A percentile compares a stretch with the other conserved stretches of the same genome.
phyloP scores from a whole-genome alignment of 1,139 yeast species.

The Pichia norvegensis region DNA sequence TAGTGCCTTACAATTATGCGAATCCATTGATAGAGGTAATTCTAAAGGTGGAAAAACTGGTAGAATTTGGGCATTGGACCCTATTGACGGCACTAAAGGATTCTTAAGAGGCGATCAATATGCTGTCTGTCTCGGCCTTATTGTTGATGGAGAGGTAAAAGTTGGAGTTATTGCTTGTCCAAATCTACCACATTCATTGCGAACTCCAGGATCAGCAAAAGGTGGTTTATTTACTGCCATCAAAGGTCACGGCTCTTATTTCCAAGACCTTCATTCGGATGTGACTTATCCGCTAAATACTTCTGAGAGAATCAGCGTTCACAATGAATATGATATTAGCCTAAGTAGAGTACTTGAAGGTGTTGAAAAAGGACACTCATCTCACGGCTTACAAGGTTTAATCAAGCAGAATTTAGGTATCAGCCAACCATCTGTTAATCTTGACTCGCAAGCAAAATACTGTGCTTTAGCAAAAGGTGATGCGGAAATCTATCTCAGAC shows the following conservation, averaged over 20 bases:
- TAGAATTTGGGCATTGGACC: constrained; percentile 94
- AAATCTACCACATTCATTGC: constrained; percentile 55
- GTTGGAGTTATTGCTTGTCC: constrained; percentile 97
- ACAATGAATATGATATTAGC: constrained; percentile 35
- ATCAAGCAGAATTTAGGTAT: constrained; percentile 65
- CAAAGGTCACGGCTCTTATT: constrained; percentile 65
- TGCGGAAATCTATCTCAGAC: constrained; percentile 84
- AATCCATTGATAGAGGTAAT: constrained; percentile 70
- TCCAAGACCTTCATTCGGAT: constrained; percentile 37
- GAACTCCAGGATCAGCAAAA: constrained; percentile 28
- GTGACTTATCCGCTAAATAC: constrained; percentile 33
- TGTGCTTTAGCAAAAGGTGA: constrained; percentile 86
- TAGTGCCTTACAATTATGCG: constrained; percentile 44
- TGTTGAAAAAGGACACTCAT: constrained; percentile 94
- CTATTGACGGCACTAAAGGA: constrained; percentile 97
- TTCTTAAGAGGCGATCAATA: constrained; percentile 93
- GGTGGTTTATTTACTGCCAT: constrained; percentile 79
- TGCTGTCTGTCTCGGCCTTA: constrained; percentile 88
- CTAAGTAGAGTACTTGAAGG: constrained; percentile 79
- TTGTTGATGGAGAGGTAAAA: constrained; percentile 76
- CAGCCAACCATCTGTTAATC: constrained; percentile 46
- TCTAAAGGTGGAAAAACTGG: constrained; percentile 72
- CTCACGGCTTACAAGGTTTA: constrained; percentile 76
- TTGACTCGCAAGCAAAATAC: constrained; percentile 95
- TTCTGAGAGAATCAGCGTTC: constrained; percentile 34